Base-by-base conservation (phyloP, 805 yeast species). In the Zygotorulaspora sp. region DNA sequence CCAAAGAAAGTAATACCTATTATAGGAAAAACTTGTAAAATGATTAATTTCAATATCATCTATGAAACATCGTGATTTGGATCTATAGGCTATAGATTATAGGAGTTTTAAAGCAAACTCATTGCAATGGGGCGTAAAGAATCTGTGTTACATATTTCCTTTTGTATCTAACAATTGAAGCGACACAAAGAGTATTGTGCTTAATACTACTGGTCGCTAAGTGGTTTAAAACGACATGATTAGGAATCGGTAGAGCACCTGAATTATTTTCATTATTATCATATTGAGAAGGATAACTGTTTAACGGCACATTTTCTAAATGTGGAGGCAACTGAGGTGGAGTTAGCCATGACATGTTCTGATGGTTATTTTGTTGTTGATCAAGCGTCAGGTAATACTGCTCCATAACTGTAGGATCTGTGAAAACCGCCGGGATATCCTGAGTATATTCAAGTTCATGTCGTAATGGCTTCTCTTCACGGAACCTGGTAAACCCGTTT, bases 261-360 rank as follows among this genome's bases (percentile, higher is more conserved):
- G 85, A 75, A 50, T 83, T 84, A 59, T 88, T 90, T 53, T 83
- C 88, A 35, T 52, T 53, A 38, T 45, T 58, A 14, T 55, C 58
- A 5, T 51, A 50, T 25, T 51, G 55, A n/a, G 52, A 40, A 2
- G 68, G 59, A 67, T 73, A 82, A 49, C 80, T 78, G 66, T 90
- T 90, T 55, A 90, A 72, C 38, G 92, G 88, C 39, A 92, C 97
- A 53, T 83, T 83, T 58, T 92, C 98, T 43, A 92, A 70, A 61
- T 90, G 98, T 7, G 98, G 98, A 6, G 98, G 98, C 34, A 92
- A 70, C 57, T 84, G 95, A 15, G 98, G 98, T 14, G 98, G 97
- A 20, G 94, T 87, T 36, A 89, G 44, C 74, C 74, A 70, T 2
- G 72, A 60, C 72, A 69, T 80, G 68, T 65, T 77, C 67, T 66